A percentile compares a stretch with the other conserved stretches of the same genome.
phyloP scores from a whole-genome alignment of 352 stramenopile species.

The Thalassiosira sp. region DNA sequence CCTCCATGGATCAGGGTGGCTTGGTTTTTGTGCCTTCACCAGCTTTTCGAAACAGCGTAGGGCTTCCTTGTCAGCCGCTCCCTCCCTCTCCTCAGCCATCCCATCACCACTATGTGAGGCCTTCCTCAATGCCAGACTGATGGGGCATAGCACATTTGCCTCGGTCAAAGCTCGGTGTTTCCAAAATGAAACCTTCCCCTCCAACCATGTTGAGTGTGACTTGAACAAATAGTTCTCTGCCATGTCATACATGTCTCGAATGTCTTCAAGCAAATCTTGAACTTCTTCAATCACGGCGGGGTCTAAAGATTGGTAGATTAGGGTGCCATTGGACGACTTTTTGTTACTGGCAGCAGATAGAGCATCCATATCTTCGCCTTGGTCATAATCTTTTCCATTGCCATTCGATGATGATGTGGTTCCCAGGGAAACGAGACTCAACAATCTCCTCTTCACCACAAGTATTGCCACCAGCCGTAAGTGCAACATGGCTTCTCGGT shows the following conservation, averaged over 20 bases:
- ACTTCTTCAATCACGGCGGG: constrained; percentile 53
- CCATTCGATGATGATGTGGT: constrained; percentile 2
- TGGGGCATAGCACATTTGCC: constrained; percentile 55
- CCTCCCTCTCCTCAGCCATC: constrained; percentile 5
- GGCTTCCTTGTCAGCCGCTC: constrained; percentile 25
- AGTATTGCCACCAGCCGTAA: constrained; percentile 50
- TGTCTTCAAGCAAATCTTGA: constrained; percentile 68
- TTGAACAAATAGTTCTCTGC: constrained; percentile 56
- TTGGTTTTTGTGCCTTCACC: constrained; percentile 64
- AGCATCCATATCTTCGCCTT: constrained; percentile 32
- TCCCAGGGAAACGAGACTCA: constrained; percentile 34
- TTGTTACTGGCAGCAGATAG: constrained; percentile 15
- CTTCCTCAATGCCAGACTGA: constrained; percentile 27
- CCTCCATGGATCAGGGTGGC: constrained; percentile 62
- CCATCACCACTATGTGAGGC: constrained; percentile 12
- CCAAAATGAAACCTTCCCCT: constrained; percentile 54
- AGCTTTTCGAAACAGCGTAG: constrained; percentile 63
- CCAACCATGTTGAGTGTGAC: constrained; percentile 46
- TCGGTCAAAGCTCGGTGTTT: constrained; percentile 58
- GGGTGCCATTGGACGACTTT: constrained; percentile 11
- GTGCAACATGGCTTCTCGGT: constrained; percentile 41
- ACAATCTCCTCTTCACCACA: constrained; percentile 43
- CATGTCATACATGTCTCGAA: constrained; percentile 59
- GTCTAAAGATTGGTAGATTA: constrained; percentile 26
- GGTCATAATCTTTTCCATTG: constrained; percentile 39